A percentile compares a stretch with the other conserved stretches of the same genome.
These are phyloP conservation scores for Microascus cirrosus DNA, from an alignment of 2,329 filamentous ascomycete genomes.

Conservation along the genomic window DNA sequence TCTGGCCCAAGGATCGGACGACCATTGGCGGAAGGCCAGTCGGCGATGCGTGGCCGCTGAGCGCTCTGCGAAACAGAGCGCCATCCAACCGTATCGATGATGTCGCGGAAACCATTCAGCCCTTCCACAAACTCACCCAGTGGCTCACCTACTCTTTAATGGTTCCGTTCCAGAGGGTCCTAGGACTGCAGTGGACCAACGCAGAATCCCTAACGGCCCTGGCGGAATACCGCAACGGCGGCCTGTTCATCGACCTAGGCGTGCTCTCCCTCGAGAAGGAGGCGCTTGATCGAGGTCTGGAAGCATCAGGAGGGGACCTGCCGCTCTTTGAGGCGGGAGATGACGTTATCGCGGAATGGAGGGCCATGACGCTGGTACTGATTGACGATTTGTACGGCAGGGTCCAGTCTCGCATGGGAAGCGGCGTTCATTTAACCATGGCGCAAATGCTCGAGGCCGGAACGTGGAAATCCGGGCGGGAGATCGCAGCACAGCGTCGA, in stretches of 20 bases:
- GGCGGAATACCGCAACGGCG: conserved; percentile 63
- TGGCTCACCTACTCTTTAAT: conserved; percentile 66
- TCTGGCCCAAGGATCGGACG: conserved; percentile 43
- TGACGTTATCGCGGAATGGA: conserved; percentile 52
- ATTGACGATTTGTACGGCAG: conserved; percentile 36
- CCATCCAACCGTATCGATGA: neutral
- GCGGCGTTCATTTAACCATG: conserved; percentile 26
- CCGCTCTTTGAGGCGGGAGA: conserved; percentile 40
- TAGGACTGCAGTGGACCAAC: conserved; percentile 39
- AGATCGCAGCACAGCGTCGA: conserved; percentile 66
- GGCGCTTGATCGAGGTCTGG: conserved; percentile 27
- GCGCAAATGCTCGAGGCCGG: conserved; percentile 42
- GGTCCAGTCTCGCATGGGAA: conserved; percentile 22
- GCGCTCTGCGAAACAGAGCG: conserved; percentile 9
- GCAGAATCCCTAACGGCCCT: conserved; percentile 51
- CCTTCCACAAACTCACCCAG: conserved; percentile 55
- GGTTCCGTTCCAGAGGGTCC: conserved; percentile 46
- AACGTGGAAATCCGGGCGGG: conserved; percentile 57
- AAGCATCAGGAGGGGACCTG: conserved; percentile 28
- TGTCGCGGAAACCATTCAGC: conserved; percentile 25
- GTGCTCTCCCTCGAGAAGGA: conserved; percentile 38
- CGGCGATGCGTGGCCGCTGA: conserved; percentile 38
- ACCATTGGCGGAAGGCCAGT: conserved; percentile 27
- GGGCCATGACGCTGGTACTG: conserved; percentile 45
- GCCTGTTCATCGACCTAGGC: conserved; percentile 51